Conservation (phyloP, 1,284 basidiomycete genomes). For the Xerocomus amazonicus region DNA sequence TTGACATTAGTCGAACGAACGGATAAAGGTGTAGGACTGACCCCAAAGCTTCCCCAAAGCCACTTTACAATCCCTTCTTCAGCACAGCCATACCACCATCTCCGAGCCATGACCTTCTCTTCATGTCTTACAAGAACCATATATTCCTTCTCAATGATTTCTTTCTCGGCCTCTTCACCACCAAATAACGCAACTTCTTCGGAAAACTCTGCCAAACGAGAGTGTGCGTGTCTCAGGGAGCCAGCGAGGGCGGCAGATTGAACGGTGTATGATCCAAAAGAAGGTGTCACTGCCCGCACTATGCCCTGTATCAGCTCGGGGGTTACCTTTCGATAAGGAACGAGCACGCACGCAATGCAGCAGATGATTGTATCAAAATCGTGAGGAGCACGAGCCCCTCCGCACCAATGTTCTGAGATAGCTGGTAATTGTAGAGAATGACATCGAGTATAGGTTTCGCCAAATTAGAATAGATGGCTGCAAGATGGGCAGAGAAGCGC, state of each 20-base stretch:
- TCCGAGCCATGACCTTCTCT: conserved; percentile 74
- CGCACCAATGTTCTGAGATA: conserved; percentile 91
- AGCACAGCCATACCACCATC: conserved; percentile 88
- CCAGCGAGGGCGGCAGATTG: conserved; percentile 85
- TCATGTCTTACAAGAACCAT: conserved; percentile 87
- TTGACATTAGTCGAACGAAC: conserved; percentile 7
- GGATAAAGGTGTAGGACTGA: conserved; percentile 35
- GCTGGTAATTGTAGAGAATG: conserved; percentile 94
- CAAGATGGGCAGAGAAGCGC: conserved; percentile 87
- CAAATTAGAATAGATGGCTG: conserved; percentile 91
- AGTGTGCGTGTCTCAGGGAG: conserved; percentile 86
- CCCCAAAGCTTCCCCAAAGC: conserved; percentile 94
- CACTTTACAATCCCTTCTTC: conserved; percentile 98
- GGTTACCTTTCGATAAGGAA: background rate
- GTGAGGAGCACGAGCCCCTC: conserved; percentile 89
- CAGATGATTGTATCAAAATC: conserved; percentile 79
- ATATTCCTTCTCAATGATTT: conserved; percentile 89
- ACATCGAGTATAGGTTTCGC: conserved; percentile 94
- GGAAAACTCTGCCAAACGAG: conserved; percentile 88
- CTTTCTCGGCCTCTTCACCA: conserved; percentile 90
- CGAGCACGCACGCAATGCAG: conserved; percentile 64
- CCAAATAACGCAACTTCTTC: conserved; percentile 95
- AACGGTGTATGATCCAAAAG: conserved; percentile 90
- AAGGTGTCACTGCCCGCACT: conserved; percentile 89
- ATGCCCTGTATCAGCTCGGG: conserved; percentile 11